These are phyloP conservation scores for Wallemia mellicola DNA, from an alignment of 1,284 basidiomycete genomes.

Conservation along the genomic window DNA sequence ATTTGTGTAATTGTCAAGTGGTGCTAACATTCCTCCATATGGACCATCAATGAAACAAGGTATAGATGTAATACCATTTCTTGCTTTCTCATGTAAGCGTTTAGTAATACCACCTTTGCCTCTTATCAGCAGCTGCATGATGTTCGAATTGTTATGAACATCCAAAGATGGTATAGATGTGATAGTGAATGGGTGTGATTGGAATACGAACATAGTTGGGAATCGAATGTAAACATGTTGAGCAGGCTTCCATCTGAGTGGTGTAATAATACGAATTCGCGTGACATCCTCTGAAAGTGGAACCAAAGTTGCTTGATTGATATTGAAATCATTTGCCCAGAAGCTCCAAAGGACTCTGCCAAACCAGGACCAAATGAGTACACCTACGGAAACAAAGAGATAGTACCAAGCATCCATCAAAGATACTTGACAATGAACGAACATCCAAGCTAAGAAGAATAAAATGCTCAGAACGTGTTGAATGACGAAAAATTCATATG, in stretches of 20 bases:
- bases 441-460: conserved; percentile 9
- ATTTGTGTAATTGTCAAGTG: background rate
- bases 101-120: background rate
- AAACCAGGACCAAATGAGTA: background rate
- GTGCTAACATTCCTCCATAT: background rate
- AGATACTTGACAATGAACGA: conserved; percentile 6
- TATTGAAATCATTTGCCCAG: background rate
- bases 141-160: background rate
- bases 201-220: conserved; percentile 7
- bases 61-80: background rate
- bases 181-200: conserved; percentile 12
- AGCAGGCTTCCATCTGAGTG: conserved; percentile 10
- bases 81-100: background rate
- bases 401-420: conserved; percentile 7
- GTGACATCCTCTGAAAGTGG: conserved; percentile 6
- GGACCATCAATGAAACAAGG: background rate
- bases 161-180: conserved; percentile 7
- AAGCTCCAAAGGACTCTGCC: background rate
- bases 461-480: conserved; percentile 9
- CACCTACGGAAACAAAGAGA: background rate
- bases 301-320: background rate
- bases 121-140: background rate
- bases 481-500: conserved; percentile 12
- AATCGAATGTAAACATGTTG: conserved; percentile 12
- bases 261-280: conserved; percentile 8